Base-by-base conservation (phyloP, 148 eudicot genomes). In the Salicornia ramosissima region DNA sequence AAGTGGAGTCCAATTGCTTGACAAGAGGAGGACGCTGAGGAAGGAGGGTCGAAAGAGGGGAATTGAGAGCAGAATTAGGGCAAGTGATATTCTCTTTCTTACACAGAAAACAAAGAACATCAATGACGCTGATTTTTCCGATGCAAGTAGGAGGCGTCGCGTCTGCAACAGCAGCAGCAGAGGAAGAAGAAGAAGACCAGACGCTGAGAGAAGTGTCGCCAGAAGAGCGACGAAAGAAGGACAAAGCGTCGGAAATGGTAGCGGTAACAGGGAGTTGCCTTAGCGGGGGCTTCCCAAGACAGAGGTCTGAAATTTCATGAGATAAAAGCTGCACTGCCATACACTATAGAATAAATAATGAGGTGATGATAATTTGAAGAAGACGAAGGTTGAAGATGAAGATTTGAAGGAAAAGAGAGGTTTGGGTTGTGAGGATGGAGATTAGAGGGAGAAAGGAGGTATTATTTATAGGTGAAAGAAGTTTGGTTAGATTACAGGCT, bases 281-380 rank as follows among this genome's bases (percentile, higher is more conserved):
- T 66, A 90, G 64, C 73, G 88, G 75, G 40, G 96, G 96, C 73
- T 93, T 93, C n/a, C 98, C 98, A 25, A 93, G 75, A 78, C 96
- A 88, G 22, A 93, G 75, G 43, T 93, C 98, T 0, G 96, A 86
- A 2, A 90, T 77, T 43, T 90, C 88, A 64, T 74, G 76, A 15
- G 78, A 77, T 57, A 88, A 57, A 5, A 88, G 67, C 5, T 42
- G 62, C 9, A 77, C 84, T 80, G 91, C 97, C 97, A 90, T 90
- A 67, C 91, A 90, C 72, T 24, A 36, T 4, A 0, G 8, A 28
- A 5, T 28, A 7, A 36, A 36, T 36, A 36, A 36, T 4, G 40
- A 8, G 40, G 4, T 36, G 4, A 36, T 36, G 8, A 3, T 36
- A 36, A 36, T 36, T 4, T 36, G 40, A 36, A 36, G 8, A 36